Conservation (phyloP, 2,329 filamentous ascomycete species). For the Ophiostoma pallidulum region DNA sequence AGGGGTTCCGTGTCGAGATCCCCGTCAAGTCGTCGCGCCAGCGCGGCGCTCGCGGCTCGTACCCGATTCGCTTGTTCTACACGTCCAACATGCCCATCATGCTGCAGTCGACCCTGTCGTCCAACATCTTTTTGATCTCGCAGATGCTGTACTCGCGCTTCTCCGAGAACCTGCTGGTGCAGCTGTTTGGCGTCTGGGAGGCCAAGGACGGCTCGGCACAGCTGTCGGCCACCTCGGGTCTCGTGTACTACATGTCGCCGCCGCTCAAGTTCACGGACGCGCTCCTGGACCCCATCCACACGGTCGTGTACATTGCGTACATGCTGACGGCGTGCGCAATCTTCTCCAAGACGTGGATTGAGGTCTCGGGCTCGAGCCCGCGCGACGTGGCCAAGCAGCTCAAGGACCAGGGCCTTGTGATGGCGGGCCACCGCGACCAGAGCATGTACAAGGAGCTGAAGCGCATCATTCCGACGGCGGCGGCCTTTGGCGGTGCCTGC, state of each 20-base stretch:
- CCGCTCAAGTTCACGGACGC: slow-evolving; percentile 96
- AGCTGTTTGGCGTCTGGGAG: slow-evolving; percentile 97
- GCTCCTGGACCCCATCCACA: slow-evolving; percentile 93
- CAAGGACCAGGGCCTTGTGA: slow-evolving; percentile 98
- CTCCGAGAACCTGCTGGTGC: slow-evolving; percentile 96
- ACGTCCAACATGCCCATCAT: slow-evolving; percentile 99
- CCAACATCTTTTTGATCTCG: slow-evolving; percentile 97
- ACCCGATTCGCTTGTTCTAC: slow-evolving; percentile 98
- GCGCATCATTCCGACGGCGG: slow-evolving; percentile 96
- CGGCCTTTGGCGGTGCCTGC: slow-evolving; percentile 96
- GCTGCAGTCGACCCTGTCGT: slow-evolving; percentile 96
- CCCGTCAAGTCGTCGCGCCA: slow-evolving; percentile 99
- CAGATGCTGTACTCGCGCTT: slow-evolving; percentile 99
- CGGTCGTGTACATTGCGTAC: slow-evolving; percentile 87
- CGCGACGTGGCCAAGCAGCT: slow-evolving; percentile 98
- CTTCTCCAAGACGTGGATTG: slow-evolving; percentile 99
- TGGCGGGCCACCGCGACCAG: slow-evolving; percentile 99
- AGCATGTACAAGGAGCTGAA: slow-evolving; percentile 99
- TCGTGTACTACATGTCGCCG: slow-evolving; percentile 99
- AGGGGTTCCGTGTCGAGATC: slow-evolving; percentile 99
- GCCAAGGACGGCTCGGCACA: slow-evolving; percentile 91
- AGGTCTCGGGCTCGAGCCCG: slow-evolving; percentile 95
- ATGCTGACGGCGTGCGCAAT: slow-evolving; percentile 91
- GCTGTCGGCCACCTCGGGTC: slow-evolving; percentile 84
- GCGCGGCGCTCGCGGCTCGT: slow-evolving; percentile 95